phyloP scores from a whole-genome alignment of 306 rosid species.

The Ormosia emarginata region DNA sequence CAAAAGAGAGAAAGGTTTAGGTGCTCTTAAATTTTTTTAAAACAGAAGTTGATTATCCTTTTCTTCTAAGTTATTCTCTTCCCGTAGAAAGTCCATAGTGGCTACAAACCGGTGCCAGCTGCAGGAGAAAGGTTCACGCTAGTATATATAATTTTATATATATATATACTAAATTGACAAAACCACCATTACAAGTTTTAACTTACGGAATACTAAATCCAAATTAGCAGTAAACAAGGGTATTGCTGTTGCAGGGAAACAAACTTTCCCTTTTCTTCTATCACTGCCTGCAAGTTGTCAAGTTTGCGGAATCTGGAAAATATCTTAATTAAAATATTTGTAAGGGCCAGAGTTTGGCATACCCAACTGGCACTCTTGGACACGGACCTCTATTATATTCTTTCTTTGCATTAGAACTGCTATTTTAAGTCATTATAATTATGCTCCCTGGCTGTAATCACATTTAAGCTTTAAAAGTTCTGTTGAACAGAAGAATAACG shows the following conservation, averaged over 20 bases:
- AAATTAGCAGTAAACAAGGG: conserved; percentile 10
- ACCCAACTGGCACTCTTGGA: conserved; percentile 29
- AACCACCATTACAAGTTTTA: background rate
- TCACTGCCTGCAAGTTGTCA: conserved; percentile 41
- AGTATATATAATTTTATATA: background rate
- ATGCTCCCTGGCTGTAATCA: conserved; percentile 45
- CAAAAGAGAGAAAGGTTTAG: conserved; percentile 13
- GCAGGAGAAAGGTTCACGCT: background rate
- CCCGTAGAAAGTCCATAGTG: conserved; percentile 7
- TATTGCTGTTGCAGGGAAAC: background rate
- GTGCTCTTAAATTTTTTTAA: background rate
- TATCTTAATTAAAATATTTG: conserved; percentile 3
- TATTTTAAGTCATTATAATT: conserved; percentile 21
- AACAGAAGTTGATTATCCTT: conserved; percentile 18
- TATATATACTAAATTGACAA: background rate
- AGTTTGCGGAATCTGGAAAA: conserved; percentile 35
- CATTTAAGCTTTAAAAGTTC: conserved; percentile 1
- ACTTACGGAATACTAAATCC: background rate
- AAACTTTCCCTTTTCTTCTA: background rate
- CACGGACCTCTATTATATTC: conserved; percentile 24
- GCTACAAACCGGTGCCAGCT: conserved; percentile 19
- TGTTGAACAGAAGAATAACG: conserved; percentile 18
- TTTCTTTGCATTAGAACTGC: background rate
- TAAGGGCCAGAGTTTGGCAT: conserved; percentile 37
- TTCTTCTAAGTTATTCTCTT: conserved; percentile 29